Conservation (phyloP, 495 filamentous ascomycete species). For the Thermochaetoides thermophila region DNA sequence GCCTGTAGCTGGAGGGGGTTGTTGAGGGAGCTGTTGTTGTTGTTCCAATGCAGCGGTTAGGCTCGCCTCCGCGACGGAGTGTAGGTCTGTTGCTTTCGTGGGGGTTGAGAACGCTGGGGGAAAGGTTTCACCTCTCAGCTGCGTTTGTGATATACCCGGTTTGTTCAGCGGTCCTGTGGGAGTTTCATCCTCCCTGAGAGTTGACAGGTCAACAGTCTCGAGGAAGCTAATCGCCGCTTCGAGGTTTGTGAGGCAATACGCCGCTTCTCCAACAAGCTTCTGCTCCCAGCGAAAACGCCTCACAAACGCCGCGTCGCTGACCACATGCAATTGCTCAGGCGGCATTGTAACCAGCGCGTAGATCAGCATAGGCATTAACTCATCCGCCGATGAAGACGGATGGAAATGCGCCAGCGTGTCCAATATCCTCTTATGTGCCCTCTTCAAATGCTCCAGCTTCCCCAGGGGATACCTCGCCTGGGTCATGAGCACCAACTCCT, state of each 20-base stretch:
- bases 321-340: conserved; percentile 70
- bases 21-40: too few species aligned
- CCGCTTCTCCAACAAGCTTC: conserved; percentile 82
- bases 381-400: conserved; percentile 88
- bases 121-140: conserved; percentile 35
- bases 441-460: conserved; percentile 79
- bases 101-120: conserved; percentile 33
- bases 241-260: conserved; percentile 91
- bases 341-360: conserved; percentile 86
- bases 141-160: conserved; percentile 33
- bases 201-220: conserved; percentile 93
- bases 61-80: conserved; percentile 18
- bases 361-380: conserved; percentile 91
- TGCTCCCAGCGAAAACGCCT: conserved; percentile 78
- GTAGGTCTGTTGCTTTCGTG: conserved; percentile 9
- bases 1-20: conserved; percentile 7
- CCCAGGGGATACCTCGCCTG: conserved; percentile 74
- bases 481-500: conserved; percentile 68
- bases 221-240: conserved; percentile 91
- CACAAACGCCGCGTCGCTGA: conserved; percentile 88
- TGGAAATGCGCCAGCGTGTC: conserved; percentile 64
- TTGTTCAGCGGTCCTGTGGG: conserved; percentile 46
- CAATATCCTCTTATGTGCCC: conserved; percentile 85
- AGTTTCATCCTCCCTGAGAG: conserved; percentile 68
- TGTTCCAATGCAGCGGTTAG: conserved; percentile 20